These are phyloP conservation scores for Alternaria conjuncta DNA, from an alignment of 2,329 filamentous ascomycete species.

Conservation along the genomic window DNA sequence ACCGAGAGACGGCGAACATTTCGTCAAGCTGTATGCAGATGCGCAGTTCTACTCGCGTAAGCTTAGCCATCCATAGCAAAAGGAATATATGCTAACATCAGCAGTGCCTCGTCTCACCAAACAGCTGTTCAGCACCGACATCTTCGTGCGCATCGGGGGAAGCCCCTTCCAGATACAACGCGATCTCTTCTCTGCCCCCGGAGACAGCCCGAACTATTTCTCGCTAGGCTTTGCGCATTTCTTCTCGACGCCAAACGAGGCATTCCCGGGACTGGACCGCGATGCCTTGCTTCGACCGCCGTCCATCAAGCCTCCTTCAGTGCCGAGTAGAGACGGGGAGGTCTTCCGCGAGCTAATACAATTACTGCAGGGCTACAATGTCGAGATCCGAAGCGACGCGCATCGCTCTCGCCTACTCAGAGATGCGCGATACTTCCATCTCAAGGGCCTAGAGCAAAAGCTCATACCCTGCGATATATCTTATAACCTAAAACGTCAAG, in stretches of 20 bases:
- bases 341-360: constrained; percentile 84
- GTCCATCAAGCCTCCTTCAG: constrained; percentile 80
- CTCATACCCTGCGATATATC: constrained; percentile 78
- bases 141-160: constrained; percentile 89
- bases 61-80: constrained; percentile 35
- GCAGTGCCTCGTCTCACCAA: constrained; percentile 86
- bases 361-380: constrained; percentile 80
- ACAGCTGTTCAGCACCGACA: constrained; percentile 88
- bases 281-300: constrained; percentile 83
- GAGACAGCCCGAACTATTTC: constrained; percentile 96
- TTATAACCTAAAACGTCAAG: constrained; percentile 73
- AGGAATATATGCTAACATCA: constrained; percentile 14
- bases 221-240: constrained; percentile 87
- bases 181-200: constrained; percentile 82
- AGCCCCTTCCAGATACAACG: constrained; percentile 88
- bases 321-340: constrained; percentile 82
- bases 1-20: constrained; percentile 82
- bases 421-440: constrained; percentile 91
- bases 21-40: constrained; percentile 91
- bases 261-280: constrained; percentile 85
- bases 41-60: constrained; percentile 90
- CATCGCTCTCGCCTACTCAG: constrained; percentile 80
- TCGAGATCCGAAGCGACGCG: constrained; percentile 75
- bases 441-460: constrained; percentile 88
- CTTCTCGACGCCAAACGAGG: constrained; percentile 78